These are phyloP conservation scores for Tagetes patula DNA, from an alignment of 129 eudicot species.

Conservation along the genomic window DNA sequence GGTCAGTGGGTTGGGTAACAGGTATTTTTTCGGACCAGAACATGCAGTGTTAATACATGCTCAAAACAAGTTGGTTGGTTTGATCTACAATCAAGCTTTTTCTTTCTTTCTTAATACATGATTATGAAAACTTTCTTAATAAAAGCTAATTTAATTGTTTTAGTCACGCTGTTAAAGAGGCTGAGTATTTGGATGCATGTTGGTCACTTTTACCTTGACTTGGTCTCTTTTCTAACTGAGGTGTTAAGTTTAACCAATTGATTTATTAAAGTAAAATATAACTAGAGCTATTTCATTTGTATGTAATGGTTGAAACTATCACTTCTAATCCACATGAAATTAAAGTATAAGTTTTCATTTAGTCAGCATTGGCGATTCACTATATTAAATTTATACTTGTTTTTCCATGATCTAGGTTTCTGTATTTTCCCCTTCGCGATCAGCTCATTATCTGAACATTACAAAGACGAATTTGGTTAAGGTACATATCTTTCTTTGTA, in stretches of 20 bases:
- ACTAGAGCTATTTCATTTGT: neutral
- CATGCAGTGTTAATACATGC: neutral
- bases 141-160: neutral
- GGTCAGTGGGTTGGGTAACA: neutral
- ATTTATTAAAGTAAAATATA: neutral
- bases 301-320: neutral
- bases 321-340: neutral
- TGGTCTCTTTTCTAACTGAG: neutral
- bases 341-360: neutral
- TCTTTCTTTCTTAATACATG: neutral
- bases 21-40: neutral
- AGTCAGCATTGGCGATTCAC: neutral
- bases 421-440: conserved; percentile 56
- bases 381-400: conserved; percentile 9
- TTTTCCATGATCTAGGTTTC: conserved; percentile 53
- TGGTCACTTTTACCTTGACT: neutral
- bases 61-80: neutral
- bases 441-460: conserved; percentile 63
- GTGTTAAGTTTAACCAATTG: neutral
- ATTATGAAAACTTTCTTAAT: neutral
- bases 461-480: conserved; percentile 63
- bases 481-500: conserved; percentile 37
- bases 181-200: neutral
- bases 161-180: neutral
- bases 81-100: neutral